Evolutionary conservation across 2,329 filamentous ascomycete species (phyloP).

Genomic region (Cladosporium sp.): DNA sequence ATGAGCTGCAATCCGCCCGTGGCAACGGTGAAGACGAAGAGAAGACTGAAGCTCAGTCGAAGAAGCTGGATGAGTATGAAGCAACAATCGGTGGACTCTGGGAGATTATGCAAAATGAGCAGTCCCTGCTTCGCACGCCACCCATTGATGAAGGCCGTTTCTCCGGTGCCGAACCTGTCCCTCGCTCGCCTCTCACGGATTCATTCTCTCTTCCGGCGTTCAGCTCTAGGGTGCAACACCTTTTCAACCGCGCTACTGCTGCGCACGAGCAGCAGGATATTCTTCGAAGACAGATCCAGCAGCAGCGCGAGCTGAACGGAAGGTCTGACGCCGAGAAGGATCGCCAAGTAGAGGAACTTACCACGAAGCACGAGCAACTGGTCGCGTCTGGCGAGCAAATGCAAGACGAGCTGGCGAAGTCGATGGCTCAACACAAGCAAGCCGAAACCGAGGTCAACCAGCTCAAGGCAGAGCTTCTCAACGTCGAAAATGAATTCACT

Average conservation of each 20-base stretch:
- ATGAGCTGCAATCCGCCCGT: slow-evolving; percentile 24
- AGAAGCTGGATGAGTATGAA: slow-evolving; percentile 54
- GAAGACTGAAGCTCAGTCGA: slow-evolving; percentile 19
- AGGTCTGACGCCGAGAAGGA: slow-evolving; percentile 65
- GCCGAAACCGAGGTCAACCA: slow-evolving; percentile 28
- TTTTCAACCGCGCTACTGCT: slow-evolving; percentile 71
- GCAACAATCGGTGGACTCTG: slow-evolving; percentile 48
- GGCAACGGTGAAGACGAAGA: slow-evolving; percentile 22
- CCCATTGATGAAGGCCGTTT: slow-evolving; percentile 12
- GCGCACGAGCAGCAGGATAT: slow-evolving; percentile 86
- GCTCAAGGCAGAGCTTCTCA: slow-evolving; percentile 36
- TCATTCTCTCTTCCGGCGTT: slow-evolving; percentile 71
- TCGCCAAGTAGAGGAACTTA: slow-evolving; percentile 27
- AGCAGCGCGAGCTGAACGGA: slow-evolving; percentile 88
- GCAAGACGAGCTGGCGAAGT: slow-evolving; percentile 29
- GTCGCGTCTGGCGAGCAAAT: slow-evolving; percentile 22
- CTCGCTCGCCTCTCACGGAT: slow-evolving; percentile 8
- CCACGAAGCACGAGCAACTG: slow-evolving; percentile 26
- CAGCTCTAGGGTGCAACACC: slow-evolving; percentile 70
- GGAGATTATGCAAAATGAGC: slow-evolving; percentile 47
- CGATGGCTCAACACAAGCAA: slow-evolving; percentile 24
- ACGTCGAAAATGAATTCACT: slow-evolving; percentile 37
- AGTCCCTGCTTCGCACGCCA: slow-evolving; percentile 34
- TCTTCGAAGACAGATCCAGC: slow-evolving; percentile 86
- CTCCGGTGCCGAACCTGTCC: slow-evolving; percentile 26